Base-by-base conservation (phyloP, 1,139 yeast species). In the Saccharomyces pastorianus region DNA sequence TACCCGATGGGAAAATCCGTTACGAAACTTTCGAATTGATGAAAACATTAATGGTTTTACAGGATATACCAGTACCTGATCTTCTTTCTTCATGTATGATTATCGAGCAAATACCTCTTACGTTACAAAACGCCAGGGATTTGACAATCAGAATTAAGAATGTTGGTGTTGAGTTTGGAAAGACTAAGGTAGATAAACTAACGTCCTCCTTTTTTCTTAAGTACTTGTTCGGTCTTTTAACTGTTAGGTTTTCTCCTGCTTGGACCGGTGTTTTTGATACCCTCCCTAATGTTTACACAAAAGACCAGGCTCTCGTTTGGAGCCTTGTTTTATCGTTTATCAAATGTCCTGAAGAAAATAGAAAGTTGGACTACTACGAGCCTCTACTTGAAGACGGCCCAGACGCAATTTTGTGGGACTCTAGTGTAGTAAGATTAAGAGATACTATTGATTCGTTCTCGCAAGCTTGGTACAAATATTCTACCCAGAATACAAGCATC, bases 161-260 rank as follows among this genome's bases (percentile, higher is more conserved):
- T 52, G 71, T 90, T 57, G 83, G 82, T 1, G 64, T 73, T n/a
- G 76, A 76, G 6, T 84, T 78, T 64, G 69, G 73, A 32, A 69
- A 73, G 13, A 59, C 71, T 8, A 74, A 74, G 1, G 29, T n/a
- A n/a, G 72, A 78, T 8, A 60, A 67, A 0, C 25, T 66, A 23
- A 49, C 58, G n/a, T 76, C 78, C 46, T 63, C 64, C 17, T 70
- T 80, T 6, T 75, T 85, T 27, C 74, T 84, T 17, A 76, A 79
- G 42, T 88, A 78, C 65, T 59, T 85, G 53, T 82, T 89, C 67
- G 98, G 97, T 29, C 75, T 87, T 58, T 72, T 91, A 51, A 77
- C 90, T 1, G 83, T 84, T 49, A 80, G 81, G 57, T 90, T 93
- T 63, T 87, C 89, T 57, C 99, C 99, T 1, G 77, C 85, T 29